These are phyloP conservation scores for Lepraria neglecta DNA, from an alignment of 495 filamentous ascomycete genomes.

Conservation along the genomic window DNA sequence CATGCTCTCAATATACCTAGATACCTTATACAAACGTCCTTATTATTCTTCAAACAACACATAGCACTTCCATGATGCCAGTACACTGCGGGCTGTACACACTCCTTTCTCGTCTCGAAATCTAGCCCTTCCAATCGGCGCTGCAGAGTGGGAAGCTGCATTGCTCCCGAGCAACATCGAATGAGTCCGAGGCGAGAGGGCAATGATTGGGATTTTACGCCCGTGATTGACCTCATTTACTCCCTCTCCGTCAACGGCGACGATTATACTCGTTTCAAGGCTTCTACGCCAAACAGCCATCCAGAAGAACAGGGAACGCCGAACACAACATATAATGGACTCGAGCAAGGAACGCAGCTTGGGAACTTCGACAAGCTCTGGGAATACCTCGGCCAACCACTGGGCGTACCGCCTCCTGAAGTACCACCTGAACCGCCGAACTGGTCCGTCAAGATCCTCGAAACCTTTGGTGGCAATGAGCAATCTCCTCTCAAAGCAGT, in stretches of 20 bases:
- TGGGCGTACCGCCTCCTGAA: slow-evolving; percentile 24
- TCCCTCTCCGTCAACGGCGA: slow-evolving; percentile 31
- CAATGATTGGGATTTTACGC: slow-evolving; percentile 43
- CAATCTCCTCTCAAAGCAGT: slow-evolving; percentile 32
- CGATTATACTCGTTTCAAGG: slow-evolving; percentile 1
- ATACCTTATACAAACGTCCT: too few species aligned
- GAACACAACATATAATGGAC: not conserved
- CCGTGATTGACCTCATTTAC: slow-evolving; percentile 44
- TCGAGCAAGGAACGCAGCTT: slow-evolving; percentile 23
- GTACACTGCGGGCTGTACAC: not conserved
- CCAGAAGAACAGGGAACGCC: slow-evolving; percentile 6
- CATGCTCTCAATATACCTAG: too few species aligned
- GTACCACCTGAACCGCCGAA: slow-evolving; percentile 12
- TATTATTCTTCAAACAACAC: too few species aligned
- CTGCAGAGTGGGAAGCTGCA: slow-evolving; percentile 24
- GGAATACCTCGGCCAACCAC: slow-evolving; percentile 35
- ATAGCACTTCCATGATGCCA: not conserved
- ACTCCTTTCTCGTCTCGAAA: not conserved
- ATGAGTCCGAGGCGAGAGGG: slow-evolving; percentile 20
- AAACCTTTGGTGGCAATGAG: slow-evolving; percentile 13
- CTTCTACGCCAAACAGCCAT: slow-evolving; percentile 16
- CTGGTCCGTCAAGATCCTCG: not conserved
- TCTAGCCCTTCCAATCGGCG: slow-evolving; percentile 6
- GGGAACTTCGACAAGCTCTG: slow-evolving; percentile 42
- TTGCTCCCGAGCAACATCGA: slow-evolving; percentile 21